Base-by-base conservation (phyloP, 768 basidiomycete genomes). In the Phaffia tasmanica region DNA sequence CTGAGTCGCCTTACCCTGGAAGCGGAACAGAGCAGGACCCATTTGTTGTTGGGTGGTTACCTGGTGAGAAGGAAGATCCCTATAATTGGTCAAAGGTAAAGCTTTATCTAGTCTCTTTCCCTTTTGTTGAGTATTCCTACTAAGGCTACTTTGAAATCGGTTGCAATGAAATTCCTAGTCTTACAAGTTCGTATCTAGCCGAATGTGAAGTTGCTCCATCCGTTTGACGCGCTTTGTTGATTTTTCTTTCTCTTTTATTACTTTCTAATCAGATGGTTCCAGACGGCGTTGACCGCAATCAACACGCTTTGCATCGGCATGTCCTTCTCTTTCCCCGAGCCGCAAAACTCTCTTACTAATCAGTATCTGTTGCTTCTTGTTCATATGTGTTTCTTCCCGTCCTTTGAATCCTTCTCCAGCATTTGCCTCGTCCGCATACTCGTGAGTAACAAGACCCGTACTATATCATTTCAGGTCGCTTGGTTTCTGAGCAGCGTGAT, bases 41-140 rank as follows among this genome's bases (percentile, higher is more conserved):
- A 11, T 76, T 71, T 62, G 67, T 77, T 21, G 71, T 77, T 32
- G 75, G 73, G 55, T 76, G 75, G 76, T 53, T 74, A n/a, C 59
- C 62, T 11, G 71, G 63, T 2, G 65, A 66, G 51, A 30, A 60
- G 30, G 61, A 57, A 25, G 53, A 68, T 42, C 66, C 66, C 1
- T 68, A 68, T 56, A 68, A 63, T 54, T 68, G 66, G 60, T 15
- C 46, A 0, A 50, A 65, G 1, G 42, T 23, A 5, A 8, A 47
- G 46, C 2, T n/a, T 47, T 16, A 3, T 32, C 29, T 32, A 6
- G 27, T 19, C 18, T 23, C 56, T 57, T 7, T 19, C 18, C 32
- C 32, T 6, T 25, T 25, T 57, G 19, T 23, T 6, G 25, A 29
- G 18, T 32, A 7, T 7, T 32, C 29, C 25, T 21, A 27, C 25